Evolutionary conservation across 2,329 filamentous ascomycete genomes (phyloP).

Genomic region (Cryphonectria nitschkei): DNA sequence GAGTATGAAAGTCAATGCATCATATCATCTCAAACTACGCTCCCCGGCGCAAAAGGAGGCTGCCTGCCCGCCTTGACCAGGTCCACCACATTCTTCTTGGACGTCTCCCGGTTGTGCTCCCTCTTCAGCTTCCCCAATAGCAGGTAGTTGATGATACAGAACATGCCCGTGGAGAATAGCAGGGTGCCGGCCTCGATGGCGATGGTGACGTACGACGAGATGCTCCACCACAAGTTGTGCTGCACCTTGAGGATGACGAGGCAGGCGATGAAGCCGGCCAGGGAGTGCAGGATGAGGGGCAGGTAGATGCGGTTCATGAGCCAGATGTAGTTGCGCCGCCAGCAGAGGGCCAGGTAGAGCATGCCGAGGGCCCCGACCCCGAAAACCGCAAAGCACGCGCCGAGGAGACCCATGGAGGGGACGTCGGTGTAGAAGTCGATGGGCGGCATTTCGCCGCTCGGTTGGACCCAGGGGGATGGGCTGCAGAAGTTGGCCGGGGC

Average conservation of each 20-base stretch:
- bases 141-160: conserved; percentile 39
- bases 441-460: conserved; percentile 4
- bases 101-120: conserved; percentile 33
- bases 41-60: conserved; percentile 33
- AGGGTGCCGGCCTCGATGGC: conserved; percentile 41
- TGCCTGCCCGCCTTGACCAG: conserved; percentile 26
- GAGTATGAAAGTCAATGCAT: too few relatives aligned
- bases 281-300: conserved; percentile 48
- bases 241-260: conserved; percentile 54
- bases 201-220: conserved; percentile 46
- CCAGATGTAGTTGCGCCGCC: conserved; percentile 57
- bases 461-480: conserved; percentile 31
- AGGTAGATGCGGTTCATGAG: conserved; percentile 56
- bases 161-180: conserved; percentile 35
- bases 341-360: conserved; percentile 47
- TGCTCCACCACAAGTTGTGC: conserved; percentile 48
- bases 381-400: conserved; percentile 48
- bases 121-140: conserved; percentile 39
- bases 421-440: conserved; percentile 19
- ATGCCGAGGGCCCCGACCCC: conserved; percentile 46
- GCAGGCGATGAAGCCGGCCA: conserved; percentile 54
- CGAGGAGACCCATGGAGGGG: conserved; percentile 41
- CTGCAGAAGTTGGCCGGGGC: conserved; percentile 56
- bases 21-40: conserved; percentile 33
- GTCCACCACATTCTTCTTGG: conserved; percentile 14